Conservation (phyloP, 1,139 yeast genomes). For the Saccharomyces hybrid region DNA sequence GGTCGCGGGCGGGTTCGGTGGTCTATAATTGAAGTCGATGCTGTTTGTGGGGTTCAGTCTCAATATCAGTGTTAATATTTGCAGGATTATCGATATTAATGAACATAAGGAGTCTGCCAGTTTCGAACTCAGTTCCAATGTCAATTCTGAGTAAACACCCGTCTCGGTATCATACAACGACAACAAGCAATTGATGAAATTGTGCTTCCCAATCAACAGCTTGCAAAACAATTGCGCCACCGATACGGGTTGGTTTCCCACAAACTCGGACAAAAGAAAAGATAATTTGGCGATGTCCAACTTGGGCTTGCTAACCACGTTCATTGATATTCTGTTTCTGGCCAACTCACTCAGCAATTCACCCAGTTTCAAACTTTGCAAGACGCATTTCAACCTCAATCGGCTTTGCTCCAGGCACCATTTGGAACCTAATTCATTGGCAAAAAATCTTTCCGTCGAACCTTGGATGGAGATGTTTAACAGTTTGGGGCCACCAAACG, state of each 20-base stretch:
- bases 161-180: conserved; percentile 9
- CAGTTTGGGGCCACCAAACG: conserved; percentile 49
- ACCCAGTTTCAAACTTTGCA: conserved; percentile 23
- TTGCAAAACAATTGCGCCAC: conserved; percentile 17
- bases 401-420: conserved; percentile 27
- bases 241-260: conserved; percentile 8
- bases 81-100: conserved; percentile 19
- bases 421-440: conserved; percentile 7
- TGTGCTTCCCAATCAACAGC: conserved; percentile 17
- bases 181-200: conserved; percentile 16
- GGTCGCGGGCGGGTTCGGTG: conserved; percentile 5
- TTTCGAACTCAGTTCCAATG: conserved; percentile 5
- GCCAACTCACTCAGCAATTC: conserved; percentile 22
- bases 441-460: conserved; percentile 16
- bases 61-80: conserved; percentile 20
- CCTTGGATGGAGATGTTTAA: conserved; percentile 28
- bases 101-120: conserved; percentile 17
- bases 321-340: conserved; percentile 17
- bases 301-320: background rate
- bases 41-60: conserved; percentile 28
- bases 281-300: background rate
- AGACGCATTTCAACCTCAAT: conserved; percentile 14
- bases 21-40: conserved; percentile 21
- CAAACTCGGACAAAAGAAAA: background rate
- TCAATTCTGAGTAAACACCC: conserved; percentile 5